These are phyloP conservation scores for Candida boleticola DNA, from an alignment of 805 yeast genomes.

Conservation along the genomic window DNA sequence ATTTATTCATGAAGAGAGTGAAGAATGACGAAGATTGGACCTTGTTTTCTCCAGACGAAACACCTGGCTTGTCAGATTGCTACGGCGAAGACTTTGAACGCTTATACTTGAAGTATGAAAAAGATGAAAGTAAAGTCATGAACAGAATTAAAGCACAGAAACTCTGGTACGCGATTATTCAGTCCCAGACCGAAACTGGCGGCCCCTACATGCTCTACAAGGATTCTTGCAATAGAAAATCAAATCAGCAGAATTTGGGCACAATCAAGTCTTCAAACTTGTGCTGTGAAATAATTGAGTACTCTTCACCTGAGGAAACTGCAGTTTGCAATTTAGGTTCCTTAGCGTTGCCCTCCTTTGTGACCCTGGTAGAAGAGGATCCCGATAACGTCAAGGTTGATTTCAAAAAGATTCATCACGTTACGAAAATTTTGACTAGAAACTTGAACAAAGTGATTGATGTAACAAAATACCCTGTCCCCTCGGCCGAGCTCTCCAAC, in stretches of 20 bases:
- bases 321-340: conserved; percentile 97
- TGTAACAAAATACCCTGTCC: conserved; percentile 80
- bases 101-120: conserved; percentile 71
- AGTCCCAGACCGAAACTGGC: conserved; percentile 95
- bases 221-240: conserved; percentile 83
- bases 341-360: conserved; percentile 79
- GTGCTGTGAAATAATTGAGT: conserved; percentile 93
- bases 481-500: conserved; percentile 72
- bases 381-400: conserved; percentile 56
- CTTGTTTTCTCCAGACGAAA: conserved; percentile 83
- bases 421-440: conserved; percentile 72
- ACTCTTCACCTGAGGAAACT: conserved; percentile 86
- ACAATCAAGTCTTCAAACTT: conserved; percentile 89
- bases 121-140: conserved; percentile 56
- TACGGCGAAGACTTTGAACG: conserved; percentile 82
- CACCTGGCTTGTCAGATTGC: conserved; percentile 79
- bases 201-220: conserved; percentile 93
- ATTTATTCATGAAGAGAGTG: conserved; percentile 89
- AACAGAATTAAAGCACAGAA: conserved; percentile 79
- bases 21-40: conserved; percentile 81
- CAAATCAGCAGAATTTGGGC: conserved; percentile 91
- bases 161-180: conserved; percentile 85
- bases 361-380: conserved; percentile 40
- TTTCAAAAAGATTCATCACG: conserved; percentile 70
- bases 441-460: conserved; percentile 85